These are phyloP conservation scores for Lentinula detonsa DNA, from an alignment of 768 basidiomycete genomes.

Conservation along the genomic window DNA sequence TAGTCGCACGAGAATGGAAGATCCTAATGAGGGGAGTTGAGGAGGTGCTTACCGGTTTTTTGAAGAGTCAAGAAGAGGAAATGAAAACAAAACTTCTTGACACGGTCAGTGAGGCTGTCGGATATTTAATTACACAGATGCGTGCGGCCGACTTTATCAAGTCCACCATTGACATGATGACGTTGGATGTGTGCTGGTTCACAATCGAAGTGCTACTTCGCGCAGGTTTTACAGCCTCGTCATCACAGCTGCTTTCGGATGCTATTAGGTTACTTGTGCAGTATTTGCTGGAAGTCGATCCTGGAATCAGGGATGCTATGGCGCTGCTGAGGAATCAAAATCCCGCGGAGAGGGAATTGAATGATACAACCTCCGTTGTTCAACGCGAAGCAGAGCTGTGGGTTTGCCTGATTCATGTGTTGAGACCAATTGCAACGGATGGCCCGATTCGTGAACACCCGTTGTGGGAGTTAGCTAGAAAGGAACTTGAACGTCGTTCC, in stretches of 20 bases:
- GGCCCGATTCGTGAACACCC: neutral
- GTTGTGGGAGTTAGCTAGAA: constrained; percentile 41
- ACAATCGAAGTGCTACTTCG: constrained; percentile 46
- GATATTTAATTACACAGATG: constrained; percentile 30
- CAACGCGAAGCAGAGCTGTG: constrained; percentile 40
- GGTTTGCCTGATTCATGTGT: constrained; percentile 44
- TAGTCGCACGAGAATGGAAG: constrained; percentile 31
- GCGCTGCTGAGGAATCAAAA: neutral
- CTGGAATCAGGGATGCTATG: constrained; percentile 3
- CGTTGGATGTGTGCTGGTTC: constrained; percentile 56
- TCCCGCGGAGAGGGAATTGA: neutral
- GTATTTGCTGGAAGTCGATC: neutral
- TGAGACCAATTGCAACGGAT: constrained; percentile 7
- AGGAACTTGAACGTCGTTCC: constrained; percentile 21
- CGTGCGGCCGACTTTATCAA: constrained; percentile 26
- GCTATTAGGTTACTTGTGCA: neutral
- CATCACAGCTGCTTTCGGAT: neutral
- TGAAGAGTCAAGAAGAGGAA: constrained; percentile 24
- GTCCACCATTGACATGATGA: constrained; percentile 28
- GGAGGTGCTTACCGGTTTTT: constrained; percentile 42
- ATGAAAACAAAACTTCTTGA: constrained; percentile 19
- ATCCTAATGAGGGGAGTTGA: constrained; percentile 31
- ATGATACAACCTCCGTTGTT: neutral
- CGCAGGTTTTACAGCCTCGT: neutral
- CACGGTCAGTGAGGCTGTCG: constrained; percentile 29